A percentile compares a stretch with the other conserved stretches of the same genome.
These are phyloP conservation scores for Ceratocystis harringtonii DNA, from an alignment of 2,329 filamentous ascomycete species.

Conservation along the genomic window DNA sequence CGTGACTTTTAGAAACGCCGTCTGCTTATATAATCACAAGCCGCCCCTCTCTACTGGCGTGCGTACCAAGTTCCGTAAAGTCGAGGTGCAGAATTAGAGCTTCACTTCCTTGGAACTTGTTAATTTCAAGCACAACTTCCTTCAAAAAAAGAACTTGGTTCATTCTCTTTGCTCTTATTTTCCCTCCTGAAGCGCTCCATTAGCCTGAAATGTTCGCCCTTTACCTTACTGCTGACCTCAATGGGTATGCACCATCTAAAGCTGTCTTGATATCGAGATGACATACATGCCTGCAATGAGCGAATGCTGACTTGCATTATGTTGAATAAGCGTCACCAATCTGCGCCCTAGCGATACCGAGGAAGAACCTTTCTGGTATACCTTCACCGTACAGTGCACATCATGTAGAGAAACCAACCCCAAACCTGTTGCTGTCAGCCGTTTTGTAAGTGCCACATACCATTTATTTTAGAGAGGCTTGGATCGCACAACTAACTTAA, in stretches of 20 bases:
- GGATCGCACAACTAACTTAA: neutral
- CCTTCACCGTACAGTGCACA: conserved; percentile 96
- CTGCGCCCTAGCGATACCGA: conserved; percentile 70
- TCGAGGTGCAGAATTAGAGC: neutral
- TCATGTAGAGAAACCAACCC: conserved; percentile 83
- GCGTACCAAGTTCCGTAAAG: neutral
- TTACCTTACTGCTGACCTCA: conserved; percentile 51
- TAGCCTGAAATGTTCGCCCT: conserved; percentile 45
- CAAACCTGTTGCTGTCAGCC: conserved; percentile 73
- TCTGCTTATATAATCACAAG: neutral
- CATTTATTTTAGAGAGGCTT: neutral
- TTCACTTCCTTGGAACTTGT: neutral
- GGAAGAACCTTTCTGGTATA: conserved; percentile 84
- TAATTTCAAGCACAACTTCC: neutral
- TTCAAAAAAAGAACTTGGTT: too few species aligned
- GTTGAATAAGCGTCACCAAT: conserved; percentile 59
- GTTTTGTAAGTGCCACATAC: conserved; percentile 51
- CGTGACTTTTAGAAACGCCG: neutral
- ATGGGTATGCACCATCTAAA: conserved; percentile 39
- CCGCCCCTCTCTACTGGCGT: conserved; percentile 3
- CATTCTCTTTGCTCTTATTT: neutral
- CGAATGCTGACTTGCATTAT: conserved; percentile 10
- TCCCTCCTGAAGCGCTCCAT: neutral
- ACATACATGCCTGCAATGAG: neutral
- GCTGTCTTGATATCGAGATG: neutral